Evolutionary conservation across 139 green algal genomes (phyloP).

Genomic region (Chlorella vulgaris): DNA sequence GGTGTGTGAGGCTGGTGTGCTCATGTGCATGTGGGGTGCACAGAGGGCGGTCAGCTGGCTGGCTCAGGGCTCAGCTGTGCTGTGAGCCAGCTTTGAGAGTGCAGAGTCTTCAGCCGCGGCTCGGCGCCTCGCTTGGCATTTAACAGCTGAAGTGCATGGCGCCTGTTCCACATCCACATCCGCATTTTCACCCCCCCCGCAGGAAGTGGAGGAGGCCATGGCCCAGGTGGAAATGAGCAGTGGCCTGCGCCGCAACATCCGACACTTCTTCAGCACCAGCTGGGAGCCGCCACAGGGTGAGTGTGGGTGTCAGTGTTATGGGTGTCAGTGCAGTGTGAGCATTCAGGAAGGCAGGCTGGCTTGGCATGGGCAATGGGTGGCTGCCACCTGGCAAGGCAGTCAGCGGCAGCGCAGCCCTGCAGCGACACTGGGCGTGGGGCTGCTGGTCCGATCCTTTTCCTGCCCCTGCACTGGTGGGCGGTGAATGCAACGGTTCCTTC

Average conservation of each 20-base stretch:
- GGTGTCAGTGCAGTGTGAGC: not conserved
- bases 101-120: too few relatives aligned
- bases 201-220: slow-evolving; percentile 4
- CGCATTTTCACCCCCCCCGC: not conserved
- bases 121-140: not conserved
- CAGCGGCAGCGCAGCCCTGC: too few relatives aligned
- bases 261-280: not conserved
- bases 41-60: not conserved
- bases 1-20: not conserved
- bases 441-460: too few relatives aligned
- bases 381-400: too few relatives aligned
- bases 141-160: too few relatives aligned
- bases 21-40: not conserved
- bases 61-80: too few relatives aligned
- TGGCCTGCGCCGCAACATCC: not conserved
- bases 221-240: not conserved
- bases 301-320: not conserved
- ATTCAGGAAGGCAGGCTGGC: not conserved
- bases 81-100: too few relatives aligned
- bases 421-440: too few relatives aligned
- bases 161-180: too few relatives aligned
- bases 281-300: not conserved
- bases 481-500: too few relatives aligned
- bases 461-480: too few relatives aligned
- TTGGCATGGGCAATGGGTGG: not conserved